phyloP scores from a whole-genome alignment of 2,329 filamentous ascomycete species.

The Cercospora canescens region DNA sequence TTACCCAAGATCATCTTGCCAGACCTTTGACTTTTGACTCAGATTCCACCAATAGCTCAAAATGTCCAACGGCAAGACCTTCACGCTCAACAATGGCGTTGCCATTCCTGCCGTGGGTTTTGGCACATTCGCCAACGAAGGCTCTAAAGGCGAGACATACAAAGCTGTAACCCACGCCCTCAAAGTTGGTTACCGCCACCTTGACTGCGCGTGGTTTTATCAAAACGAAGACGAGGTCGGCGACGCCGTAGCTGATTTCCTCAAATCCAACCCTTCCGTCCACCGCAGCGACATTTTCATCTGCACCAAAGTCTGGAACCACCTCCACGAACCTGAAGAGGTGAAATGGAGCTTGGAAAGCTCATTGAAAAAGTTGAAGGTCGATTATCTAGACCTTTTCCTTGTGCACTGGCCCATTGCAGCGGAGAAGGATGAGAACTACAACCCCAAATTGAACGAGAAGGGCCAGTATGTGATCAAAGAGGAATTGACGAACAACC shows the following conservation, averaged over 20 bases:
- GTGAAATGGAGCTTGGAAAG: conserved; percentile 38
- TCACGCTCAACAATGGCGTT: conserved; percentile 59
- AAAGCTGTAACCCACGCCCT: conserved; percentile 53
- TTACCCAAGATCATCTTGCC: not conserved
- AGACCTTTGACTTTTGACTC: not conserved
- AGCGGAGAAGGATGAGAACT: conserved; percentile 51
- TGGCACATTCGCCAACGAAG: conserved; percentile 68
- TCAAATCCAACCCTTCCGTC: conserved; percentile 48
- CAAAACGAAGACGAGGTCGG: conserved; percentile 57
- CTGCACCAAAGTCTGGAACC: conserved; percentile 56
- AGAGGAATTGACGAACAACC: conserved; percentile 66
- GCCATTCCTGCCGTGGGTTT: conserved; percentile 64
- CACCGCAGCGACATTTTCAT: conserved; percentile 54
- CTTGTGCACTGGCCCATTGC: conserved; percentile 49
- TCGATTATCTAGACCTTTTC: conserved; percentile 40
- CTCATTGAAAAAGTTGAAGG: conserved; percentile 36
- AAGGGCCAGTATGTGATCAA: conserved; percentile 64
- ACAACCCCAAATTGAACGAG: conserved; percentile 50
- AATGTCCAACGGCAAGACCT: conserved; percentile 59
- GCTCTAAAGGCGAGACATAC: conserved; percentile 60
- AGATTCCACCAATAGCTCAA: conserved; percentile 18
- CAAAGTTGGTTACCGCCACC: conserved; percentile 53
- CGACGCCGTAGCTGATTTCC: conserved; percentile 55
- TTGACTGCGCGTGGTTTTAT: conserved; percentile 59
- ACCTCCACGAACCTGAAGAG: conserved; percentile 46